Evolutionary conservation across 805 yeast species (phyloP), one percentile per base, ranked within the genome.

Genomic region (Allodekkera sacchari): DNA sequence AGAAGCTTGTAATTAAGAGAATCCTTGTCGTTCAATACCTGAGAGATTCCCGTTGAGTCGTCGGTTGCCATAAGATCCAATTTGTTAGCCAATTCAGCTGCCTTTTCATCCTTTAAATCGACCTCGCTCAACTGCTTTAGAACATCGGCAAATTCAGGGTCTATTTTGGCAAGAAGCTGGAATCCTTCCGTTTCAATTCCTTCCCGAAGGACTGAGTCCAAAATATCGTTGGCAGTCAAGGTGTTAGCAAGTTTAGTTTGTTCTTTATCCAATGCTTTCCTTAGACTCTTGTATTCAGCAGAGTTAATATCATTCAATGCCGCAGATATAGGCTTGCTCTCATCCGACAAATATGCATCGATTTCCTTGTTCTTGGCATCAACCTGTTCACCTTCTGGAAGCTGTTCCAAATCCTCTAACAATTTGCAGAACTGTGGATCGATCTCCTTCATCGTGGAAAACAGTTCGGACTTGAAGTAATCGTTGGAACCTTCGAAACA

Each of bases 151-250:
- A 50, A 50, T 20, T 42, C 38, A 7, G 47, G 31, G 33, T 51
- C 55, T 19, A 51, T 44, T 27, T 37, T 42, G 11, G 31, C 9
- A 10, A 50, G 32, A 11, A 48, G 28, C 14, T 37, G 39, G 27
- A 43, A 47, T 19, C 44, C 50, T 24, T 45, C 52, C 20, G 47
- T 44, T 16, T 48, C 49, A 14, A 38, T 15, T 15, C 55, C 55
- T 31, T 39, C 41, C 5, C 36, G 32, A 7, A 38, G 27, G n/a
- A 40, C 33, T 19, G 43, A 39, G 22, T 50, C 51, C 20, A 49
- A 34, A 2, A 50, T 34, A 24, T 47, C 50, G 31, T 41, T 41
- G 15, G 45, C 33, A 16, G 50, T 43, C 6, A 51, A 36, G 16
- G 40, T 34, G 16, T 40, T 31, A 27, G 41, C 43, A 22, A 42